phyloP scores from a whole-genome alignment of 106 monocot genomes.

The Apostasia shenzhenica region DNA sequence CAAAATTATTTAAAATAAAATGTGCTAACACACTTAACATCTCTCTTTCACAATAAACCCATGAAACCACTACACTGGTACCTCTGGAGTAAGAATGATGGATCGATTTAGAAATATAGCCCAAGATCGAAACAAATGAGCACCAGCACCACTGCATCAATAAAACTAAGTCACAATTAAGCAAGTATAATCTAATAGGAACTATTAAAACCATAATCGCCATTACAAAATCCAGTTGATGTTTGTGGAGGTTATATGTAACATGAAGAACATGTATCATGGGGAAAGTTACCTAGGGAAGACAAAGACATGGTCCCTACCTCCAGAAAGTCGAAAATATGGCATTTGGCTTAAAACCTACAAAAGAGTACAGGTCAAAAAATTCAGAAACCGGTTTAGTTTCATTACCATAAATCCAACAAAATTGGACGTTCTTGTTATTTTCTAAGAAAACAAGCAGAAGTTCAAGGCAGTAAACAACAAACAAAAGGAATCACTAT shows the following conservation, averaged over 20 bases:
- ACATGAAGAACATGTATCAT: not conserved
- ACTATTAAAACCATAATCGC: not conserved
- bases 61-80: slow-evolving; percentile 13
- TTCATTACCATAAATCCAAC: too few relatives aligned
- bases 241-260: not conserved
- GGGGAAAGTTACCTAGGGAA: slow-evolving; percentile 74
- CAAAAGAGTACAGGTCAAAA: not conserved
- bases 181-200: not conserved
- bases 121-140: slow-evolving; percentile 92
- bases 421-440: too few relatives aligned
- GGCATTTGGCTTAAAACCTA: slow-evolving; percentile 98
- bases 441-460: too few relatives aligned
- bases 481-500: too few relatives aligned
- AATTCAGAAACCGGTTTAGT: too few relatives aligned
- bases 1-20: not conserved
- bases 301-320: slow-evolving; percentile 92
- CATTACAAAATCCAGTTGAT: not conserved
- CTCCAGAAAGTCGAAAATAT: slow-evolving; percentile 88
- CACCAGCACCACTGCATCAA: slow-evolving; percentile 88
- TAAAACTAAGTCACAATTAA: not conserved
- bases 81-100: slow-evolving; percentile 99
- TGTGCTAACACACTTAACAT: not conserved
- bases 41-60: not conserved
- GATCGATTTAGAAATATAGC: slow-evolving; percentile 81
- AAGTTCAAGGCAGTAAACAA: too few relatives aligned